Evolutionary conservation across 129 eudicot genomes (phyloP).

Genomic region (Ambrosia artemisiifolia): DNA sequence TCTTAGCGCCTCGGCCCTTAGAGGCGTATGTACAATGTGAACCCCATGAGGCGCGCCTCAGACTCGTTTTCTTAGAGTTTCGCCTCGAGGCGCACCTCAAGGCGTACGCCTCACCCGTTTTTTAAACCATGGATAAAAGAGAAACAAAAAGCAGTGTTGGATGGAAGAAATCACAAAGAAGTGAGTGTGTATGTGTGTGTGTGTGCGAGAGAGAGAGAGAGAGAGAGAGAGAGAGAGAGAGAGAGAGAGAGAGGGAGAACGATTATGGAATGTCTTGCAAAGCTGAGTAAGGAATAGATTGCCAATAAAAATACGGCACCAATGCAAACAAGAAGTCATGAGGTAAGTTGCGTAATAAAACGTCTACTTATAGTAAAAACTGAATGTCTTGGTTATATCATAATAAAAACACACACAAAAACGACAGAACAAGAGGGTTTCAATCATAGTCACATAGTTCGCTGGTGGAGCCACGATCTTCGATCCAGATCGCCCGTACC

Average conservation of each 20-base stretch:
- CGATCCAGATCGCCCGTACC: too few relatives aligned
- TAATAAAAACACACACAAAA: background rate
- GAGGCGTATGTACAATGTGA: too few relatives aligned
- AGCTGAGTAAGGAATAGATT: background rate
- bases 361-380: background rate
- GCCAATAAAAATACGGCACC: background rate
- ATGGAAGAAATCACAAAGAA: background rate
- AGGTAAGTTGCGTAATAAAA: background rate
- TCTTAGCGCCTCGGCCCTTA: too few relatives aligned
- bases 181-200: background rate
- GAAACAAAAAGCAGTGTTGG: background rate
- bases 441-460: too few relatives aligned
- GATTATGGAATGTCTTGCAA: background rate
- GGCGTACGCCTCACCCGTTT: too few relatives aligned
- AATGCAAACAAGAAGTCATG: background rate
- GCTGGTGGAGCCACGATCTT: too few relatives aligned
- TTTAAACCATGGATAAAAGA: too few relatives aligned
- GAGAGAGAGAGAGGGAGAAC: background rate
- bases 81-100: too few relatives aligned
- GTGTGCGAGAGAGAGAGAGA: background rate
- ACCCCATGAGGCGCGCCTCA: too few relatives aligned
- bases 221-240: background rate
- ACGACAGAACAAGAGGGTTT: conserved; percentile 2
- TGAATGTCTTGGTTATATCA: background rate
- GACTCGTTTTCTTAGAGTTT: too few relatives aligned